Percentiles rank a stretch among this genome's conserved stretches.
Evolutionary conservation across 108 stramenopile species (phyloP).

Genomic region (Asterionellopsis glacialis): DNA sequence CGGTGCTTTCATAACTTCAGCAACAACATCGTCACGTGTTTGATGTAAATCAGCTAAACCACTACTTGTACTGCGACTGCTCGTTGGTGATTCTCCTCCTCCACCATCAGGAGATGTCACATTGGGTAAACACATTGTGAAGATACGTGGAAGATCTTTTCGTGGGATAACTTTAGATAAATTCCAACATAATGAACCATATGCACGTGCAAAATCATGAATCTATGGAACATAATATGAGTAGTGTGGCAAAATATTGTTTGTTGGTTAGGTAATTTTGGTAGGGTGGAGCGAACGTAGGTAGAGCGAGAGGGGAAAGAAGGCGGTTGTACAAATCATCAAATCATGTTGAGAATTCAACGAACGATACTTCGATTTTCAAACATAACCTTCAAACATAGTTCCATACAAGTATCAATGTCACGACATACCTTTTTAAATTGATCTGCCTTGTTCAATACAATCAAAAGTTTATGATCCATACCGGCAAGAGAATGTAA

Average conservation of each 20-base stretch:
- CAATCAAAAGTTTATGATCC: constrained; percentile 99
- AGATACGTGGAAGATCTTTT: constrained; percentile 98
- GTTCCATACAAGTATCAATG: not conserved
- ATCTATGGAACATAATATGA: no score
- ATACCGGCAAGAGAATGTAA: constrained; percentile 90
- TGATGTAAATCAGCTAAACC: constrained; percentile 78
- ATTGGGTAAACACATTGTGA: constrained; percentile 95
- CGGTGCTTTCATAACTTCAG: constrained; percentile 94
- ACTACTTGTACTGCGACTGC: constrained; percentile 10
- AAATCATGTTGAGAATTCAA: not conserved
- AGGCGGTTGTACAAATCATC: not conserved
- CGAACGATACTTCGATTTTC: not conserved
- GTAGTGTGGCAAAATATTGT: no score
- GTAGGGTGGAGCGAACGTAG: not conserved
- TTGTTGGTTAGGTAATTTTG: no score
- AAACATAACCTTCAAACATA: not conserved
- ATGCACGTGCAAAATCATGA: constrained; percentile 99
- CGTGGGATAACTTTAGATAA: constrained; percentile 90
- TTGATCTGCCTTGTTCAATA: constrained; percentile 95
- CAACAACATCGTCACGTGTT: constrained; percentile 88
- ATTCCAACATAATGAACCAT: constrained; percentile 99
- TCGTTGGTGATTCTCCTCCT: not conserved
- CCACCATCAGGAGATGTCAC: constrained; percentile 18
- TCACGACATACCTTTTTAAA: constrained; percentile 51
- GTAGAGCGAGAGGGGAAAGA: not conserved